Evolutionary conservation across 1,284 basidiomycete species (phyloP).

Genomic region (Lentinus polychrous): DNA sequence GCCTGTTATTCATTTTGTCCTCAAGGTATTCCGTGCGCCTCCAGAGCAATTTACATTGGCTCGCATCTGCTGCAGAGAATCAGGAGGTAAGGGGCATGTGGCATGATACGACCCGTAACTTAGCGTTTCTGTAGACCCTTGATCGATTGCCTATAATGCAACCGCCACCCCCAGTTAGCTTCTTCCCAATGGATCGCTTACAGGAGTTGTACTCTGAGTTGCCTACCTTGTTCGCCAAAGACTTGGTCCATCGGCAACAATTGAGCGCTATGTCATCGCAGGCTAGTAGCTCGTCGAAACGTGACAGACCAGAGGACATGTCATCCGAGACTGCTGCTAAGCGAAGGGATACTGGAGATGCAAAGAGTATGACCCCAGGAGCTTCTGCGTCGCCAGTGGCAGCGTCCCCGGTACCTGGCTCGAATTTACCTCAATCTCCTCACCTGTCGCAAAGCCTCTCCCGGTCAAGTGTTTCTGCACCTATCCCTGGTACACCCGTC

Average conservation of each 20-base stretch:
- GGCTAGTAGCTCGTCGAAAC: conserved; percentile 38
- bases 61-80: conserved; percentile 54
- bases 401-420: background rate
- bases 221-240: conserved; percentile 53
- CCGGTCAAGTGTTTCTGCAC: conserved; percentile 1
- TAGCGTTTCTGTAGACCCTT: conserved; percentile 13
- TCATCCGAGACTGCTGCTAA: conserved; percentile 37
- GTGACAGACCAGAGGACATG: conserved; percentile 51
- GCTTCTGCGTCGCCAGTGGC: conserved; percentile 16
- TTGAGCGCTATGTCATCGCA: conserved; percentile 4
- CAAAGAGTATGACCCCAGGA: conserved; percentile 28
- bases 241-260: conserved; percentile 44
- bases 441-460: conserved; percentile 11
- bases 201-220: conserved; percentile 56
- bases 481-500: conserved; percentile 4
- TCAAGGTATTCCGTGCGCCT: conserved; percentile 49
- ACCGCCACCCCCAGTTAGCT: conserved; percentile 46
- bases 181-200: conserved; percentile 48
- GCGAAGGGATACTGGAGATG: conserved; percentile 66
- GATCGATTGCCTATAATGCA: conserved; percentile 43
- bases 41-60: conserved; percentile 61
- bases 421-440: conserved; percentile 5
- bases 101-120: background rate
- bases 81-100: conserved; percentile 36
- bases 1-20: conserved; percentile 9